Conservation (phyloP, 2,329 filamentous ascomycete genomes). For the Hymenotorrendiella dingleyae region DNA sequence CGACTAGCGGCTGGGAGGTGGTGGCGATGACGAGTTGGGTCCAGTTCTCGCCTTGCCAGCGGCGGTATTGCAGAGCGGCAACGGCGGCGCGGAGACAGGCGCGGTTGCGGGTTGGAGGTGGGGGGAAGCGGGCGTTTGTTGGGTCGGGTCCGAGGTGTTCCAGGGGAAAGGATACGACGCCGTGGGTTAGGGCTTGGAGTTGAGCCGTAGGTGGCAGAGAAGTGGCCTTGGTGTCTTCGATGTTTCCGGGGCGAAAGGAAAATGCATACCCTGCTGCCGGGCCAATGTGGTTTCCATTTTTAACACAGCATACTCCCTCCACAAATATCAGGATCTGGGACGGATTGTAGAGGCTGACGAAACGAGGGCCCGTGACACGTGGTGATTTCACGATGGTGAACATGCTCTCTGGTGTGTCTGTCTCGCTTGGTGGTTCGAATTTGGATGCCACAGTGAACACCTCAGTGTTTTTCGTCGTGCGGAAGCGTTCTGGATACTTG, state of each 20-base stretch:
- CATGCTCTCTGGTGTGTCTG: not conserved
- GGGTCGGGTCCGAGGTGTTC: constrained; percentile 40
- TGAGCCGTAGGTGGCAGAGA: too few species aligned
- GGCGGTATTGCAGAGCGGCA: constrained; percentile 39
- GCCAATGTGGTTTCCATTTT: not conserved
- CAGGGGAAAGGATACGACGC: constrained; percentile 31
- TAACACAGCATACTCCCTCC: not conserved
- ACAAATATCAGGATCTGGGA: not conserved
- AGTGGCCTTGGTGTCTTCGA: not conserved
- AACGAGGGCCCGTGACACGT: not conserved
- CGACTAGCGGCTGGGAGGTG: constrained; percentile 45
- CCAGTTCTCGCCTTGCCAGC: constrained; percentile 35
- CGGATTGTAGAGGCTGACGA: not conserved
- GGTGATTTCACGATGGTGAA: not conserved
- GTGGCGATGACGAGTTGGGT: constrained; percentile 44
- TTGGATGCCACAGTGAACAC: too few species aligned
- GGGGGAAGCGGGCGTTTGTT: too few species aligned
- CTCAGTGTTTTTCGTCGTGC: too few species aligned
- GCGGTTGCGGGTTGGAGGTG: constrained; percentile 43
- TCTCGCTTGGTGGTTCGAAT: not conserved
- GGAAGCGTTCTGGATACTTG: too few species aligned
- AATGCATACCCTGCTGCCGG: not conserved
- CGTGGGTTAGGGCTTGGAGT: too few species aligned
- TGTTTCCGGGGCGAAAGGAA: not conserved
- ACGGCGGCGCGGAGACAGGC: constrained; percentile 51